A percentile compares a stretch with the other conserved stretches of the same genome.
phyloP scores from a whole-genome alignment of 176 grass and related monocot genomes.

The Aegilops sharonensis region DNA sequence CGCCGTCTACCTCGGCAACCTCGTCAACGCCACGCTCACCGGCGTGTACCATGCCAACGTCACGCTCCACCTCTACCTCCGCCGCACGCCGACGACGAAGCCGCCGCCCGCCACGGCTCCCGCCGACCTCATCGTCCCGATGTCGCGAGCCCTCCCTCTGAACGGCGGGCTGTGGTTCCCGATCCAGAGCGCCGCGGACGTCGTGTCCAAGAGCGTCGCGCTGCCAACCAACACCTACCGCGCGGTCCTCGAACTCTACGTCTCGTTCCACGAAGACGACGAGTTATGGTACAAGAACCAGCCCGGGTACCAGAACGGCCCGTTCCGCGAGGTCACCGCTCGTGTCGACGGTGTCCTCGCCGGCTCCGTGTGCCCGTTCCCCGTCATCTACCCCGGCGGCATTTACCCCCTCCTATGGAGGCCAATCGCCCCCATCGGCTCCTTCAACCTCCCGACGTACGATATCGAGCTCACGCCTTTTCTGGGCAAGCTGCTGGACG shows the following conservation, averaged over 20 bases:
- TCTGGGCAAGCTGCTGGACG: slow-evolving; percentile 63
- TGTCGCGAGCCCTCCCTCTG: slow-evolving; percentile 50
- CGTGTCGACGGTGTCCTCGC: slow-evolving; percentile 60
- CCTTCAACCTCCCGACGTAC: slow-evolving; percentile 27
- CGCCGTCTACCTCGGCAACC: slow-evolving; percentile 53
- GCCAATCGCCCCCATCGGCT: slow-evolving; percentile 74
- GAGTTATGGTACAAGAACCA: slow-evolving; percentile 93
- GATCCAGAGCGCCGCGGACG: slow-evolving; percentile 52
- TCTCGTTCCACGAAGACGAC: slow-evolving; percentile 59
- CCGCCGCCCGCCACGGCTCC: neutral
- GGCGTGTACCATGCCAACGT: neutral
- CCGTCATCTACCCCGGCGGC: slow-evolving; percentile 82
- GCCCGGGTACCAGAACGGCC: slow-evolving; percentile 58
- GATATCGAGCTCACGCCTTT: slow-evolving; percentile 80
- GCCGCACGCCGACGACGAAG: neutral
- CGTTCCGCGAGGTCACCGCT: slow-evolving; percentile 73
- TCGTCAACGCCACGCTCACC: slow-evolving; percentile 44
- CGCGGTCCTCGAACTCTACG: slow-evolving; percentile 67
- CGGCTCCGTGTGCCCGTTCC: slow-evolving; percentile 77
- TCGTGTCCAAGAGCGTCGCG: slow-evolving; percentile 39
- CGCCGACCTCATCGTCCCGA: slow-evolving; percentile 52
- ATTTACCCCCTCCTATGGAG: slow-evolving; percentile 80
- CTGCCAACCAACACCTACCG: slow-evolving; percentile 66
- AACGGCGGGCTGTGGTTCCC: slow-evolving; percentile 74
- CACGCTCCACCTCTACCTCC: slow-evolving; percentile 36